Evolutionary conservation across 495 filamentous ascomycete genomes (phyloP).

Genomic region (Podospora australis): DNA sequence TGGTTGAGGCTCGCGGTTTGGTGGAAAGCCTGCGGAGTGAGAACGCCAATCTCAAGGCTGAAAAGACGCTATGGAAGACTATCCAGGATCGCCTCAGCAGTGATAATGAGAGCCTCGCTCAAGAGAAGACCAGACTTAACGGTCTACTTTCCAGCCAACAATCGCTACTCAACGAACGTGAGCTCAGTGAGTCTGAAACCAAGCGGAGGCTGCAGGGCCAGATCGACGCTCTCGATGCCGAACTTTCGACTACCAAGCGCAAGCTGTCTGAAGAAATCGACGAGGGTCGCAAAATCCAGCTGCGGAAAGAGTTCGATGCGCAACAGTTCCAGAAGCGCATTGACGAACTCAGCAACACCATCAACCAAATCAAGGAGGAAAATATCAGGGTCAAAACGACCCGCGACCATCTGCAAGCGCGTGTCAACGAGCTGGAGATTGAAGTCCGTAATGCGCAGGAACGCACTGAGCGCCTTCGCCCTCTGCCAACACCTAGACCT

Average conservation of each 20-base stretch:
- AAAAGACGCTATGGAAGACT: constrained; percentile 84
- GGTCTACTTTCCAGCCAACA: constrained; percentile 72
- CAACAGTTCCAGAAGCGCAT: constrained; percentile 81
- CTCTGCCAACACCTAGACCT: constrained; percentile 56
- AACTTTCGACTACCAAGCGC: constrained; percentile 70
- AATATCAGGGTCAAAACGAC: constrained; percentile 75
- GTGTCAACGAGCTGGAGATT: constrained; percentile 81
- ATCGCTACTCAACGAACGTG: constrained; percentile 81
- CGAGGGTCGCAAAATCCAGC: constrained; percentile 65
- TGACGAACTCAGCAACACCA: constrained; percentile 76
- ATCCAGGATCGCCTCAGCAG: constrained; percentile 81
- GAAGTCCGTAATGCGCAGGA: constrained; percentile 86
- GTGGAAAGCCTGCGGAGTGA: constrained; percentile 85
- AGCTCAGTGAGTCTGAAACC: constrained; percentile 74
- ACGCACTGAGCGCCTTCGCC: constrained; percentile 68
- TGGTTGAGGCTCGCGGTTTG: constrained; percentile 75
- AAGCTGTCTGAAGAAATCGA: constrained; percentile 81
- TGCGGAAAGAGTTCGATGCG: constrained; percentile 81
- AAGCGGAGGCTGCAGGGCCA: constrained; percentile 69
- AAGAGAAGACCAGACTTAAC: constrained; percentile 78
- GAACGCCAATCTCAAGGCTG: constrained; percentile 85
- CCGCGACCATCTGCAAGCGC: constrained; percentile 76
- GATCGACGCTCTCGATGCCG: constrained; percentile 68
- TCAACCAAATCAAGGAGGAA: constrained; percentile 74
- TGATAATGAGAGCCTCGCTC: constrained; percentile 75